phyloP scores from a whole-genome alignment of 345 rosid species.

The Turritis glabra region DNA sequence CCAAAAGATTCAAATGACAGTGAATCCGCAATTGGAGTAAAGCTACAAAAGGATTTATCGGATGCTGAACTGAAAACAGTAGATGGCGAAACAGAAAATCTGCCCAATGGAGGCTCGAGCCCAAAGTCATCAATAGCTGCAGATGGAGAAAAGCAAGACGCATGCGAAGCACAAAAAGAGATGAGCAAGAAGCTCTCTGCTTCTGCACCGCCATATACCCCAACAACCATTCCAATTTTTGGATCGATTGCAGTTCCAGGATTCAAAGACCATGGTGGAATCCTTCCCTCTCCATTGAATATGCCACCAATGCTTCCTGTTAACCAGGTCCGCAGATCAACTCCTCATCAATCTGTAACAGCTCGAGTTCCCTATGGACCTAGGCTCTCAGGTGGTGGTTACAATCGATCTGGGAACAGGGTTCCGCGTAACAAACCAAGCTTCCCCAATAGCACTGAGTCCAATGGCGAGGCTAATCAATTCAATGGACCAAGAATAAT shows the following conservation, averaged over 20 bases:
- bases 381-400: constrained; percentile 86
- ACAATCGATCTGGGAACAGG: constrained; percentile 76
- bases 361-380: constrained; percentile 98
- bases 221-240: constrained; percentile 73
- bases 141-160: constrained; percentile 68
- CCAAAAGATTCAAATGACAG: constrained; percentile 38
- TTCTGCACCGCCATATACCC: constrained; percentile 94
- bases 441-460: constrained; percentile 53
- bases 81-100: constrained; percentile 43
- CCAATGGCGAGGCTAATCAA: constrained; percentile 55
- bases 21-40: constrained; percentile 34
- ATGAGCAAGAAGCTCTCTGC: constrained; percentile 88
- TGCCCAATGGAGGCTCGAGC: constrained; percentile 39
- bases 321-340: constrained; percentile 72
- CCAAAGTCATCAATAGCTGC: constrained; percentile 41
- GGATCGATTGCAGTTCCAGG: constrained; percentile 75
- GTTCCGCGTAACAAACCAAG: constrained; percentile 64
- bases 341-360: constrained; percentile 87
- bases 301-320: constrained; percentile 78
- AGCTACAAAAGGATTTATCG: constrained; percentile 43
- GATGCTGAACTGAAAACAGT: constrained; percentile 34
- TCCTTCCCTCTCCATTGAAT: constrained; percentile 90
- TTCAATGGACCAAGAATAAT: constrained; percentile 71
- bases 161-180: constrained; percentile 66
- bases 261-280: constrained; percentile 80